A percentile compares a stretch with the other conserved stretches of the same genome.
Evolutionary conservation across 257 asterid species (phyloP).

Genomic region (Gentiana macrophylla): DNA sequence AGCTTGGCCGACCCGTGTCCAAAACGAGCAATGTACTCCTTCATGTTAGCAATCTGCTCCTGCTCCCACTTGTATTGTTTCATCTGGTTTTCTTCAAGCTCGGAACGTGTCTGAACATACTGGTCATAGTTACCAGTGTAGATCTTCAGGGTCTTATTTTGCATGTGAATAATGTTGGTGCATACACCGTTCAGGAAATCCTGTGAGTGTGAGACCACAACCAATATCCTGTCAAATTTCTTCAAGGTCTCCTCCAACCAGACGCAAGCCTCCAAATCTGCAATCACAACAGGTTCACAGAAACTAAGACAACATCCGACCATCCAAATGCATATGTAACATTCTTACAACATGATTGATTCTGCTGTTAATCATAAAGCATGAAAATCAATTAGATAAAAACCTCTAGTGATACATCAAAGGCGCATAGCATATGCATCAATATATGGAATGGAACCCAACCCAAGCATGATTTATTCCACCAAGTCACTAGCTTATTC

Average conservation of each 20-base stretch:
- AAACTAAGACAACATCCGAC: background rate
- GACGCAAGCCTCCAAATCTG: slow-evolving; percentile 96
- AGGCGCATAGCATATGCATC: too few relatives aligned
- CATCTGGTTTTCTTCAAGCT: slow-evolving; percentile 97
- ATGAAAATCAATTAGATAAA: too few relatives aligned
- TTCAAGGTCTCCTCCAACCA: slow-evolving; percentile 75
- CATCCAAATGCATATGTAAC: background rate
- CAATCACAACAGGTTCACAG: background rate
- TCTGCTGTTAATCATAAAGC: too few relatives aligned
- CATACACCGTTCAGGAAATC: slow-evolving; percentile 96
- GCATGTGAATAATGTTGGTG: slow-evolving; percentile 97
- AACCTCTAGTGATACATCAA: too few relatives aligned
- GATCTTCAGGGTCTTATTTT: slow-evolving; percentile 61
- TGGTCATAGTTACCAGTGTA: slow-evolving; percentile 91
- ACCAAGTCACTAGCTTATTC: too few relatives aligned
- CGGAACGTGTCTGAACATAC: slow-evolving; percentile 87
- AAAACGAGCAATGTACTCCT: too few relatives aligned
- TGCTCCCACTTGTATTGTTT: slow-evolving; percentile 38
- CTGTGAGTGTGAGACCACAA: slow-evolving; percentile 95
- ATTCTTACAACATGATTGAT: too few relatives aligned
- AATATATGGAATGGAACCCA: too few relatives aligned
- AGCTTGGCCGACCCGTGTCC: too few relatives aligned
- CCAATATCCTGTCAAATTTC: slow-evolving; percentile 39
- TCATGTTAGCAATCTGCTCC: too few relatives aligned
- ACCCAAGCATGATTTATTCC: too few relatives aligned